Conservation (phyloP, 139 green algal species). For the Volvox africanus region DNA sequence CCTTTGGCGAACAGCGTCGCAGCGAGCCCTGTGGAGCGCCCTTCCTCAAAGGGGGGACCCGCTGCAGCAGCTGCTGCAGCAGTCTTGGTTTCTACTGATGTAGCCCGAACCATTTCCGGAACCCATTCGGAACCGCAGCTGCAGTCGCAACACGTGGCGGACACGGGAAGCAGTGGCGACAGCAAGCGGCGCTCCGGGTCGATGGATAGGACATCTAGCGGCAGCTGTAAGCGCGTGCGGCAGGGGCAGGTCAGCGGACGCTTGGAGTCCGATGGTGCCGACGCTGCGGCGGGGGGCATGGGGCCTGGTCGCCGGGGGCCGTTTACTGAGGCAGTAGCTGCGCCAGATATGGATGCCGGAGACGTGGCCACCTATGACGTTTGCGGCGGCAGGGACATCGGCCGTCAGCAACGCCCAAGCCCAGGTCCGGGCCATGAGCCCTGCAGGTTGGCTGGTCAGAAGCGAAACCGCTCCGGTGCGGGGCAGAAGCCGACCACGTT, state of each 20-base stretch:
- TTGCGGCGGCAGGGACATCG: neutral
- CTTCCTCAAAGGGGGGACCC: neutral
- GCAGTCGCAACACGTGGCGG: neutral
- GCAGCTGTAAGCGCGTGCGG: neutral
- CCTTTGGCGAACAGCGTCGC: neutral
- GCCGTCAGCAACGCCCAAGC: neutral
- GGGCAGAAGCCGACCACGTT: neutral
- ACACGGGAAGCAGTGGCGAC: neutral
- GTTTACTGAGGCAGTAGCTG: no score
- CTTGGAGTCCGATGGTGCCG: neutral
- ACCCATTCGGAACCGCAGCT: neutral
- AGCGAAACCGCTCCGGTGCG: neutral
- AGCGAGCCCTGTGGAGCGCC: neutral
- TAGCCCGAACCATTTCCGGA: no score
- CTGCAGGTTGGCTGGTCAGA: neutral
- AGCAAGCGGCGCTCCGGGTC: slow-evolving; percentile 9
- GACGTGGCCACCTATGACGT: neutral
- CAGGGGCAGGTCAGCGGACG: neutral
- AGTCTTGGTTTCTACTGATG: neutral
- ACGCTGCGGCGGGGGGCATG: neutral
- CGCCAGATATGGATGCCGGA: no score
- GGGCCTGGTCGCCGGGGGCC: no score
- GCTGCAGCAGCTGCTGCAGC: neutral
- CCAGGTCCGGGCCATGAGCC: neutral
- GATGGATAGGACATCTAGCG: neutral